These are phyloP conservation scores for Blastobotrys malaysiensis DNA, from an alignment of 1,139 yeast species.

Conservation along the genomic window DNA sequence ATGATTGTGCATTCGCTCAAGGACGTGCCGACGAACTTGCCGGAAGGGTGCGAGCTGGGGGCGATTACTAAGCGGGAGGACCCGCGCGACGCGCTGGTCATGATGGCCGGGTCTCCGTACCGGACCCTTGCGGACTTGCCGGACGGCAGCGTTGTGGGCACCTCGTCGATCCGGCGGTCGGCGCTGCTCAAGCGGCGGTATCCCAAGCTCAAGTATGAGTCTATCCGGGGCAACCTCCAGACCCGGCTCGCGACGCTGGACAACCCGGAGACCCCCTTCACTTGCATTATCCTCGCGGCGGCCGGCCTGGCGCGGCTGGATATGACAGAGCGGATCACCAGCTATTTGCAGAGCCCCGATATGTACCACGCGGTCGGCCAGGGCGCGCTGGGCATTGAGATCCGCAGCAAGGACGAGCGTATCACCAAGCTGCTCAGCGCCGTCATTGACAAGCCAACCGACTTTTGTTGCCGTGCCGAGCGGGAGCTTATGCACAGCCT, in stretches of 20 bases:
- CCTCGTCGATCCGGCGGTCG: conserved; percentile 88
- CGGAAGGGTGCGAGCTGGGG: conserved; percentile 85
- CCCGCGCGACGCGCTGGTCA: conserved; percentile 90
- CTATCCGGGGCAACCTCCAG: conserved; percentile 82
- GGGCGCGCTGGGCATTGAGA: conserved; percentile 93
- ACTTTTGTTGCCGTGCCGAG: conserved; percentile 84
- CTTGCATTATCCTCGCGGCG: conserved; percentile 82
- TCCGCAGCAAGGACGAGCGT: conserved; percentile 59
- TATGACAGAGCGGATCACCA: conserved; percentile 61
- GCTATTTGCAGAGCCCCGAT: conserved; percentile 62
- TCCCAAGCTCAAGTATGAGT: conserved; percentile 58
- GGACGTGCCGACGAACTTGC: conserved; percentile 90
- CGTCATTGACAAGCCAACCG: conserved; percentile 62
- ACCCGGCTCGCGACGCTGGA: conserved; percentile 79
- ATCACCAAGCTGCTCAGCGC: conserved; percentile 54
- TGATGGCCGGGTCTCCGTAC: conserved; percentile 63
- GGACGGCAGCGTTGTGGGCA: conserved; percentile 81
- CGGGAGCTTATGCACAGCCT: conserved; percentile 78
- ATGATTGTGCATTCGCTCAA: conserved; percentile 89
- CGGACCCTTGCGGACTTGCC: conserved; percentile 69
- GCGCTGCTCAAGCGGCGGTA: conserved; percentile 62
- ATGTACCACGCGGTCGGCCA: conserved; percentile 98
- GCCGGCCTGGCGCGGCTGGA: conserved; percentile 83
- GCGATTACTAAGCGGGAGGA: conserved; percentile 82
- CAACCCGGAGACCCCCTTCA: conserved; percentile 57